Evolutionary conservation across 495 filamentous ascomycete genomes (phyloP).

Genomic region (Aspergillus cavernicola): DNA sequence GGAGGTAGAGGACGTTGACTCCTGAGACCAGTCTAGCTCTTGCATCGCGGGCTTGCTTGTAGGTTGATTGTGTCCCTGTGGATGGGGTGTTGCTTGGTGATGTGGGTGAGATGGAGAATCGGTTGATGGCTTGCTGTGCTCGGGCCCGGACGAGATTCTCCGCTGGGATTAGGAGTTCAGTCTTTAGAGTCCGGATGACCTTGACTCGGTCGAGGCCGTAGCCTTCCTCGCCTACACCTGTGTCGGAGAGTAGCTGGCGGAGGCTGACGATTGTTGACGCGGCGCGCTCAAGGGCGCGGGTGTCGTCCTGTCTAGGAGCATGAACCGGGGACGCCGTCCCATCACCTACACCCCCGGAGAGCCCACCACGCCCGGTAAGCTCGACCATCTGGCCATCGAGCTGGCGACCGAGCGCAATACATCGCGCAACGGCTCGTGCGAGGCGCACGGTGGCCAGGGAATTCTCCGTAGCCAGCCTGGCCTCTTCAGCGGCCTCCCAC

Average conservation of each 20-base stretch:
- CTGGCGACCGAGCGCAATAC: constrained; percentile 76
- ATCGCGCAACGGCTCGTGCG: constrained; percentile 69
- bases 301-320: constrained; percentile 54
- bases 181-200: constrained; percentile 62
- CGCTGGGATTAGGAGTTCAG: constrained; percentile 61
- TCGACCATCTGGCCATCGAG: constrained; percentile 78
- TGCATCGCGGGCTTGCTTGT: constrained; percentile 75
- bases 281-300: constrained; percentile 72
- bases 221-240: constrained; percentile 65
- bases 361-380: constrained; percentile 42
- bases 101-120: constrained; percentile 73
- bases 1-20: constrained; percentile 72
- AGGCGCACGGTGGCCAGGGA: constrained; percentile 77
- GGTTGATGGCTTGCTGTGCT: constrained; percentile 75
- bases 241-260: constrained; percentile 64
- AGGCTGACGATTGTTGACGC: constrained; percentile 71
- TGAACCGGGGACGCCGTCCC: constrained; percentile 15
- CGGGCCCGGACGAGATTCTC: constrained; percentile 64
- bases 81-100: constrained; percentile 25
- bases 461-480: constrained; percentile 65
- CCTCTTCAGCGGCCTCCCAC: constrained; percentile 75
- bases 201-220: constrained; percentile 69
- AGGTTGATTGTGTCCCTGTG: constrained; percentile 49
- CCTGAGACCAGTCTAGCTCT: constrained; percentile 70
- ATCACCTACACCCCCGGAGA: constrained; percentile 12